Evolutionary conservation across 1,139 yeast genomes (phyloP), one percentile per base, ranked within the genome.

Genomic region (Wickerhamomyces sp.): DNA sequence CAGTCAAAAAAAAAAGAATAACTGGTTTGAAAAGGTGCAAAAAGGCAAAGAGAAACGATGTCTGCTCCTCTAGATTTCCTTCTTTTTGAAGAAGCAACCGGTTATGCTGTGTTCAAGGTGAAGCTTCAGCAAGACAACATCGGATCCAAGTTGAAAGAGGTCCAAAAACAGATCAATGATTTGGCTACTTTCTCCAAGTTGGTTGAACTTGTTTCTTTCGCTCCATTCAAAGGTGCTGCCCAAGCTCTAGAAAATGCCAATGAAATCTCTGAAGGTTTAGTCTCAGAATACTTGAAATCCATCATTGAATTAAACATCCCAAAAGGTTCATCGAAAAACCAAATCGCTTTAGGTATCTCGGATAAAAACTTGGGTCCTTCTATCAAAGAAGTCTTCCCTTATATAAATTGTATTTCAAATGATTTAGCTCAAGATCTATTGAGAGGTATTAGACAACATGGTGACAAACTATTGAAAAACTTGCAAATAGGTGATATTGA

Each of bases 181-280:
- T 78, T 92, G 54, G 82, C 83, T 50, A 78, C 81, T 61, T 92
- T 92, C 64, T 87, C 96, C 58, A 92, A 92, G 70, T 76, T 92
- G 74, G 81, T 92, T 54, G 96, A 90, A 67, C 77, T 92, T 48
- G 95, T 88, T 30, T 86, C 96, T 20, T 94, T 92, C 69, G 96
- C 97, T 48, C 98, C 98, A 39, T 92, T 94, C 77, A 89, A 92
- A 69, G 96, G 96, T 56, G 98, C 98, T 44, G 97, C 98, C 43
- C 97, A 92, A 67, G 98, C 98, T 46, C 76, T 92, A 59, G 97
- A 92, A 67, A 94, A 92, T 62, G 97, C 97, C 56, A 92, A 94
- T 62, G 98, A 92, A 62, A 85, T 92, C 56, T 87, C 96, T 48
- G 99, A 92, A 70, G 98, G 98, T 59, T 76, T 90, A 56, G 96